These are phyloP conservation scores for Bryopsis sp. DNA, from an alignment of 139 green algal genomes.

Conservation along the genomic window DNA sequence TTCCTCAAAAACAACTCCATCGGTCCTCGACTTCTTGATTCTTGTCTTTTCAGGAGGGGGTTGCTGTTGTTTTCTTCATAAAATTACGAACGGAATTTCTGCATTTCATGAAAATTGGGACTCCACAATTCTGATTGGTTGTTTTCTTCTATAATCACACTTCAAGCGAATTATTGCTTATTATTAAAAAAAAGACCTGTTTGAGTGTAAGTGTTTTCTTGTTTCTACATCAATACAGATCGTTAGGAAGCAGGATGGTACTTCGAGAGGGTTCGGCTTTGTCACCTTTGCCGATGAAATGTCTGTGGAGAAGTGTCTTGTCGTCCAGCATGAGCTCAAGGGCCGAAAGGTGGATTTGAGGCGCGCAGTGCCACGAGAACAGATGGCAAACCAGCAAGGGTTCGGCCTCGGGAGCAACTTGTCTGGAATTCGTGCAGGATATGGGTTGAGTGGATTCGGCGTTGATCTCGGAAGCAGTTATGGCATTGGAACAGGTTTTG, in stretches of 20 bases:
- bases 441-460: neutral
- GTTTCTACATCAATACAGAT: too few species aligned
- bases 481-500: neutral
- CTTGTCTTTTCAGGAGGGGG: too few species aligned
- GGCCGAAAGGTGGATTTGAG: constrained; percentile 75
- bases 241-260: constrained; percentile 42
- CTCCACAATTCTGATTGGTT: too few species aligned
- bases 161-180: too few species aligned
- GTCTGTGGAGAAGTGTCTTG: constrained; percentile 63
- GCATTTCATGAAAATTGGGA: too few species aligned
- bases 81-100: too few species aligned
- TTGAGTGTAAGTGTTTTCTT: too few species aligned
- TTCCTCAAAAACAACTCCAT: too few species aligned
- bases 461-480: neutral
- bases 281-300: constrained; percentile 70
- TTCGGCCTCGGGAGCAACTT: constrained; percentile 1
- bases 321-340: constrained; percentile 26
- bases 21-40: too few species aligned
- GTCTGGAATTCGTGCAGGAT: neutral
- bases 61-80: too few species aligned
- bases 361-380: constrained; percentile 55
- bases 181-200: too few species aligned
- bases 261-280: constrained; percentile 81
- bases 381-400: constrained; percentile 30
- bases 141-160: too few species aligned